Conservation (phyloP, 495 filamentous ascomycete species). For the Parmelia sp. region DNA sequence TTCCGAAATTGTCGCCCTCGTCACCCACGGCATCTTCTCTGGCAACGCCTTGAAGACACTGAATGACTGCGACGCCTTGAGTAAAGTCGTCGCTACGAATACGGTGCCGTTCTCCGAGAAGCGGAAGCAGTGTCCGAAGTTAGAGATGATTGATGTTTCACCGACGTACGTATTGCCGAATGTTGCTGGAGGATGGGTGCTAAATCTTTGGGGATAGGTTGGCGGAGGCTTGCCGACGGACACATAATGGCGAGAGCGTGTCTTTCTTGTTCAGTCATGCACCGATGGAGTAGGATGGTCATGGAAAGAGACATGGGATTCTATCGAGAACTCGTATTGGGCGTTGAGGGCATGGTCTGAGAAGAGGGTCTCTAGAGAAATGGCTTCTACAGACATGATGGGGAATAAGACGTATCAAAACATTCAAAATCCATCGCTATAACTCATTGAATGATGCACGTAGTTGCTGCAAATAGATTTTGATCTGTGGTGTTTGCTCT, state of each 20-base stretch:
- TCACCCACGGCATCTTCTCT: slow-evolving; percentile 91
- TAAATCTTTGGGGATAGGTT: background rate
- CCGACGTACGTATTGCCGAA: slow-evolving; percentile 49
- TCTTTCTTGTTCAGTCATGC: slow-evolving; percentile 94
- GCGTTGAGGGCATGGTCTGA: background rate
- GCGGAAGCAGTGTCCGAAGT: slow-evolving; percentile 65
- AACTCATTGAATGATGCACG: background rate
- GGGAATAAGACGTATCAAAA: background rate
- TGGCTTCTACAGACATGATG: background rate
- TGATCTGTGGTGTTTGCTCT: slow-evolving; percentile 21
- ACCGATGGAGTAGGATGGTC: slow-evolving; percentile 34
- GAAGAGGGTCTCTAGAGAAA: background rate
- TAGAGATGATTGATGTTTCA: slow-evolving; percentile 89
- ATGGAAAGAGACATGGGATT: slow-evolving; percentile 14
- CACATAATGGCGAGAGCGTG: slow-evolving; percentile 92
- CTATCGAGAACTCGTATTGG: background rate
- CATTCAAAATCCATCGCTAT: background rate
- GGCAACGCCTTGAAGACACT: slow-evolving; percentile 87
- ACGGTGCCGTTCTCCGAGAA: slow-evolving; percentile 89
- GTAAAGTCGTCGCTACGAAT: slow-evolving; percentile 85
- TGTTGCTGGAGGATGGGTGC: background rate
- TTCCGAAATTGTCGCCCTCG: slow-evolving; percentile 81
- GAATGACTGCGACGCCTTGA: slow-evolving; percentile 68
- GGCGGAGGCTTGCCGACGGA: slow-evolving; percentile 61
- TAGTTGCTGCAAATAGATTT: slow-evolving; percentile 2